Conservation (phyloP, 495 filamentous ascomycete species). For the Rostrohypoxylon terebratum region DNA sequence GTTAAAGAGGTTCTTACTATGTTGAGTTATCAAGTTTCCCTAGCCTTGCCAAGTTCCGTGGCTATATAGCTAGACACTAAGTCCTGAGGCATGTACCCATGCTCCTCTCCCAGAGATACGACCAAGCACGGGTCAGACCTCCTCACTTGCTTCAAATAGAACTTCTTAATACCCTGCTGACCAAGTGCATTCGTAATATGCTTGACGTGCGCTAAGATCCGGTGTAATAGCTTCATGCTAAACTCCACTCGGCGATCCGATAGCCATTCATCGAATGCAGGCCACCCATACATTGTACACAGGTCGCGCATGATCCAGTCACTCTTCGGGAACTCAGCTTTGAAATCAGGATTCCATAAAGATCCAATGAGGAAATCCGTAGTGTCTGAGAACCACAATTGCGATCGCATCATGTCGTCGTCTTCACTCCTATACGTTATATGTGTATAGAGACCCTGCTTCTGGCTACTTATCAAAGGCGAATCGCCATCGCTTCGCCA, state of each 20-base stretch:
- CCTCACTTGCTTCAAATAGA: constrained; percentile 1
- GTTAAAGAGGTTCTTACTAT: no score
- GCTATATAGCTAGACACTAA: constrained; percentile 2
- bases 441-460: neutral
- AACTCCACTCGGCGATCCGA: neutral
- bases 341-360: neutral
- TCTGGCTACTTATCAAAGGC: neutral
- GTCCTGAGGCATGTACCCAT: neutral
- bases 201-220: neutral
- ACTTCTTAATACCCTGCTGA: neutral
- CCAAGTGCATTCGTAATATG: neutral
- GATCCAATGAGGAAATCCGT: neutral
- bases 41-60: neutral
- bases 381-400: neutral
- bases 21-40: neutral
- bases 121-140: neutral
- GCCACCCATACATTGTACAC: neutral
- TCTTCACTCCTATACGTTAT: neutral
- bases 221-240: constrained; percentile 1
- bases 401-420: neutral
- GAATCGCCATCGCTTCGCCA: neutral
- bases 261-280: neutral
- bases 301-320: neutral
- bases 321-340: neutral
- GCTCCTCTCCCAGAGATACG: neutral